phyloP scores from a whole-genome alignment of 441 rosid genomes.

The Theobroma grandiflorum region DNA sequence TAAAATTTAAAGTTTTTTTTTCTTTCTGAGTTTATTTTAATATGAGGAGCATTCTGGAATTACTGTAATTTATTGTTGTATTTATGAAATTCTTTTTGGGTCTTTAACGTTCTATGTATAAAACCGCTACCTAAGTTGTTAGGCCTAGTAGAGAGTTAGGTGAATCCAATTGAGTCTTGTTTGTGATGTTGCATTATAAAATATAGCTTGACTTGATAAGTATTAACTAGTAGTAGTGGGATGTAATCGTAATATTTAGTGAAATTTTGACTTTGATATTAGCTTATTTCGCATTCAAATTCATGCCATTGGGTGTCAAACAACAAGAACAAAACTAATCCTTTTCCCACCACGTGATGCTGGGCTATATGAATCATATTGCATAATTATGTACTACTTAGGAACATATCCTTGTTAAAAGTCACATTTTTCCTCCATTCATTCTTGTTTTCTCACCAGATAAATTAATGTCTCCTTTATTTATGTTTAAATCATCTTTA shows the following conservation, averaged over 20 bases:
- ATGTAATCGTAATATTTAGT: neutral
- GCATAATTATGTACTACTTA: neutral
- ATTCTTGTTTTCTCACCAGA: neutral
- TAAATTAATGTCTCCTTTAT: neutral
- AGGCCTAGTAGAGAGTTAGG: neutral
- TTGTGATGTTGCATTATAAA: slow-evolving; percentile 7
- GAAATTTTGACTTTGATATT: slow-evolving; percentile 1
- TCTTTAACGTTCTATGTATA: neutral
- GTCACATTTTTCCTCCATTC: neutral
- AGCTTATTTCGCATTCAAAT: neutral
- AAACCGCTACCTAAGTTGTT: neutral
- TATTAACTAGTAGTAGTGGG: neutral
- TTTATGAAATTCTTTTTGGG: neutral
- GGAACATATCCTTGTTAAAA: neutral
- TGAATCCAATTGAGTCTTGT: slow-evolving; percentile 12
- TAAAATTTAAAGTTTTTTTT: neutral
- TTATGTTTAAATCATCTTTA: slow-evolving; percentile 16
- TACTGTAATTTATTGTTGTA: neutral
- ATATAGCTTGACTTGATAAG: slow-evolving; percentile 1
- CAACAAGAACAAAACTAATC: neutral
- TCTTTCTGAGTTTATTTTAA: neutral
- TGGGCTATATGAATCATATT: neutral
- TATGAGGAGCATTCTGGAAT: neutral
- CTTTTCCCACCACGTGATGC: neutral
- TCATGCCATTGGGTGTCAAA: neutral